A percentile compares a stretch with the other conserved stretches of the same genome.
phyloP scores from a whole-genome alignment of 768 basidiomycete species.

The Lactarius vividus region DNA sequence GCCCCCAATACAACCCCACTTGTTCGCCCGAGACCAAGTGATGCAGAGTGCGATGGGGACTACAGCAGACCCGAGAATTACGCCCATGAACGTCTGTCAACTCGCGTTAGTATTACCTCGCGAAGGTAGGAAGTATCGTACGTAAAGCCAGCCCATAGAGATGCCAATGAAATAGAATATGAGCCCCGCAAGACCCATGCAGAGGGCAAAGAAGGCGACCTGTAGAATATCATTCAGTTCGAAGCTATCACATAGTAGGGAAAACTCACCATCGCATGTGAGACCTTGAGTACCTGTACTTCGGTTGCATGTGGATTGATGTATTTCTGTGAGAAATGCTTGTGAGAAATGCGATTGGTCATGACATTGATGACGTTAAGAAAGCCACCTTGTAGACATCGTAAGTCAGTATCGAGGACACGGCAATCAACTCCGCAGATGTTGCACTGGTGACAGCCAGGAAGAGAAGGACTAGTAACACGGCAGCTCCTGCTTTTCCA shows the following conservation, averaged over 20 bases:
- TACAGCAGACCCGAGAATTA: slow-evolving; percentile 80
- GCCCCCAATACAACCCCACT: slow-evolving; percentile 78
- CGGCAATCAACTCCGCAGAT: slow-evolving; percentile 89
- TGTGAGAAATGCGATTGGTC: neutral
- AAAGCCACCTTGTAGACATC: slow-evolving; percentile 71
- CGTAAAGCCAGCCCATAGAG: slow-evolving; percentile 92
- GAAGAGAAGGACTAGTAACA: slow-evolving; percentile 79
- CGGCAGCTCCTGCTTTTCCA: slow-evolving; percentile 74
- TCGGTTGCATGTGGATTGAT: slow-evolving; percentile 82
- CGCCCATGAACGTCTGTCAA: slow-evolving; percentile 79
- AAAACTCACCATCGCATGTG: slow-evolving; percentile 57
- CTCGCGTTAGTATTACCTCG: neutral
- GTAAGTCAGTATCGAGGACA: slow-evolving; percentile 79
- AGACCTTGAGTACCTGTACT: slow-evolving; percentile 62
- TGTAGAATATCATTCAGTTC: slow-evolving; percentile 29
- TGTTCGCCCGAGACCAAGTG: slow-evolving; percentile 84
- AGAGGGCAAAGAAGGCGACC: slow-evolving; percentile 67
- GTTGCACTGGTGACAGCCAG: slow-evolving; percentile 84
- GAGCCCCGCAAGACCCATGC: slow-evolving; percentile 79
- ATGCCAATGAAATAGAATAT: slow-evolving; percentile 91
- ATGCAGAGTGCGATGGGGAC: slow-evolving; percentile 84
- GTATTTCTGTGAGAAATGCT: slow-evolving; percentile 48
- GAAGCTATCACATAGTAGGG: neutral
- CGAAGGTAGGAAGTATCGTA: slow-evolving; percentile 38
- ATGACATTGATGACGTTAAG: neutral